A percentile compares a stretch with the other conserved stretches of the same genome.
Evolutionary conservation across 2,329 filamentous ascomycete species (phyloP).

Genomic region (Aspergillus sergii): DNA sequence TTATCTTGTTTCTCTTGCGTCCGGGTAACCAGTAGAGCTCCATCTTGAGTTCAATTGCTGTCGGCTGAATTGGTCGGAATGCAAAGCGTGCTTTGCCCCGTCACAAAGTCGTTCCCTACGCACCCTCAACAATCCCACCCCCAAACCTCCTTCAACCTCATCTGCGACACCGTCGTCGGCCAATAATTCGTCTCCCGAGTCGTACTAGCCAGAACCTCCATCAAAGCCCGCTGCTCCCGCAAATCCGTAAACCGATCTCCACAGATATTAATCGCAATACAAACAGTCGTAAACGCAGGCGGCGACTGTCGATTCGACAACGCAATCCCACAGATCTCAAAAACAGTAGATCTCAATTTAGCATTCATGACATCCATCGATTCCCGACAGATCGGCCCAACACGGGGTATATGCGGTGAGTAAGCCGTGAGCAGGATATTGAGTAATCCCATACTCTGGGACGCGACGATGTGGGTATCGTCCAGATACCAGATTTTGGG

Average conservation of each 20-base stretch:
- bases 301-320: constrained; percentile 23
- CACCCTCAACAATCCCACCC: not conserved
- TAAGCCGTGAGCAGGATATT: not conserved
- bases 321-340: constrained; percentile 23
- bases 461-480: not conserved
- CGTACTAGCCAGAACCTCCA: not conserved
- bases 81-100: no score
- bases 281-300: constrained; percentile 16
- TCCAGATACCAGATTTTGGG: not conserved
- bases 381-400: not conserved
- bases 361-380: not conserved
- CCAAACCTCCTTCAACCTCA: not conserved
- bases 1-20: no score
- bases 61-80: no score
- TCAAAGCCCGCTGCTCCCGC: not conserved
- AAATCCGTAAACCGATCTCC: not conserved
- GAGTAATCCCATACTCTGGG: not conserved
- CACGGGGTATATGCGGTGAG: not conserved
- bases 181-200: not conserved
- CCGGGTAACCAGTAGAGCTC: no score
- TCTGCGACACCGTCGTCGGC: not conserved
- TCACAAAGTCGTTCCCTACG: no score
- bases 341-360: constrained; percentile 13
- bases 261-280: not conserved
- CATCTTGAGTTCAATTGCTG: no score